Conservation (phyloP, 78 protist genomes). For the Dictyostelium intermedium region DNA sequence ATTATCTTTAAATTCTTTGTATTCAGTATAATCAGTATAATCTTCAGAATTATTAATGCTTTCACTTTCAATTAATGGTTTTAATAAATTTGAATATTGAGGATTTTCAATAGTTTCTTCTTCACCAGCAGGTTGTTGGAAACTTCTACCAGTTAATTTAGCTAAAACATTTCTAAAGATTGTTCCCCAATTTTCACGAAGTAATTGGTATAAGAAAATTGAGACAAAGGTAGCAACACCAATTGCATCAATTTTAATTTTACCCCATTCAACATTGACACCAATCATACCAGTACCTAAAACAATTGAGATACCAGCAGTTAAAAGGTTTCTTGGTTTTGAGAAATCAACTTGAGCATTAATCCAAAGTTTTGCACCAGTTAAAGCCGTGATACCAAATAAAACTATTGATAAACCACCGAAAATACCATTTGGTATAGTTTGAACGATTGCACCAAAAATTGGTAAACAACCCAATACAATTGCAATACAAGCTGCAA, state of each 20-base stretch:
- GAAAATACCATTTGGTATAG: conserved; percentile 47
- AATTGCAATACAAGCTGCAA: conserved; percentile 8
- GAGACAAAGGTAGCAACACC: conserved; percentile 22
- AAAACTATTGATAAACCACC: conserved; percentile 35
- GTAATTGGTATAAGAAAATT: conserved; percentile 17
- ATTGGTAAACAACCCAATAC: conserved; percentile 19
- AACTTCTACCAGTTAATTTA: not conserved
- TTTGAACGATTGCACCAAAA: conserved; percentile 38
- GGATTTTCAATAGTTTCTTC: not conserved
- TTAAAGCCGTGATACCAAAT: conserved; percentile 40
- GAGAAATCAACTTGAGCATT: conserved; percentile 8
- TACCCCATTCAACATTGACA: conserved; percentile 21
- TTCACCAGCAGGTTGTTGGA: not conserved
- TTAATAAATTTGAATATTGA: not conserved
- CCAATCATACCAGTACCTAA: conserved; percentile 26
- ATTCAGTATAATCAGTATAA: not conserved
- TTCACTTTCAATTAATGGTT: not conserved
- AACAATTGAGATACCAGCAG: conserved; percentile 36
- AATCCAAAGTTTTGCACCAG: conserved; percentile 24
- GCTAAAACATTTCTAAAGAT: not conserved
- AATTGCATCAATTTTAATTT: conserved; percentile 22
- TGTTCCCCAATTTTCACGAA: conserved; percentile 29
- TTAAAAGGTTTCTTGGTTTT: conserved; percentile 8
- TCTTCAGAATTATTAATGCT: not conserved
- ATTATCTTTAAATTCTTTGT: not conserved